These are phyloP conservation scores for Flaveria robusta DNA, from an alignment of 129 eudicot species.

Conservation along the genomic window DNA sequence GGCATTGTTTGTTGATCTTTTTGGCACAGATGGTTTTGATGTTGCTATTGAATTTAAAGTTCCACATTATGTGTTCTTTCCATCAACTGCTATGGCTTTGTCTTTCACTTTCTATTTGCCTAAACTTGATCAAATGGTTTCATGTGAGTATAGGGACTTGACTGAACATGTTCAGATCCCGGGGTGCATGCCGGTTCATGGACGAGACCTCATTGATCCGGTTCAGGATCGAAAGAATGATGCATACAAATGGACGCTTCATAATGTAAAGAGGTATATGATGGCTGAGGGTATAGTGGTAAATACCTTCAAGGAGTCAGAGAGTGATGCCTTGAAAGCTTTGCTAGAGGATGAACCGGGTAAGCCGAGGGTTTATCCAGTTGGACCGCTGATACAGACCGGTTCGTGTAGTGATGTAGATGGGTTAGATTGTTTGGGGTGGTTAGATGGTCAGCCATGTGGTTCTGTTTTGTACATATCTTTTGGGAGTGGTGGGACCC, in stretches of 20 bases:
- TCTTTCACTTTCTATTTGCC: constrained; percentile 44
- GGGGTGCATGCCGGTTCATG: constrained; percentile 59
- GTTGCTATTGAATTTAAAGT: constrained; percentile 50
- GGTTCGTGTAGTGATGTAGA: constrained; percentile 24
- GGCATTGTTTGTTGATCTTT: constrained; percentile 47
- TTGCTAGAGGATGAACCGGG: constrained; percentile 32
- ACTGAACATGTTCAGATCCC: constrained; percentile 52
- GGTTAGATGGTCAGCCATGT: constrained; percentile 60
- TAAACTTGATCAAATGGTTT: constrained; percentile 43
- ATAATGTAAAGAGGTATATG: constrained; percentile 38
- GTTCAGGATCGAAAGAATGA: constrained; percentile 48
- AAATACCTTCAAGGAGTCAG: constrained; percentile 54
- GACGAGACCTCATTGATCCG: constrained; percentile 51
- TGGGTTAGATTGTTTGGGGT: constrained; percentile 38
- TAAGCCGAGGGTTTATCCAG: constrained; percentile 42
- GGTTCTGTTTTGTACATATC: constrained; percentile 62
- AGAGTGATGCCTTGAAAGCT: constrained; percentile 41
- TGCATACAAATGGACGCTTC: constrained; percentile 56
- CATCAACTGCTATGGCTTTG: constrained; percentile 46
- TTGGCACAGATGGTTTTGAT: constrained; percentile 56
- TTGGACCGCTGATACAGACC: constrained; percentile 53
- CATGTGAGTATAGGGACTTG: constrained; percentile 49
- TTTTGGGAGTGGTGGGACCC: constrained; percentile 77
- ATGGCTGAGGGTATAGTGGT: constrained; percentile 58
- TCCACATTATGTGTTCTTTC: constrained; percentile 43